These are phyloP conservation scores for Pseudofabraea citricarpa DNA, from an alignment of 2,329 filamentous ascomycete species.

Conservation along the genomic window DNA sequence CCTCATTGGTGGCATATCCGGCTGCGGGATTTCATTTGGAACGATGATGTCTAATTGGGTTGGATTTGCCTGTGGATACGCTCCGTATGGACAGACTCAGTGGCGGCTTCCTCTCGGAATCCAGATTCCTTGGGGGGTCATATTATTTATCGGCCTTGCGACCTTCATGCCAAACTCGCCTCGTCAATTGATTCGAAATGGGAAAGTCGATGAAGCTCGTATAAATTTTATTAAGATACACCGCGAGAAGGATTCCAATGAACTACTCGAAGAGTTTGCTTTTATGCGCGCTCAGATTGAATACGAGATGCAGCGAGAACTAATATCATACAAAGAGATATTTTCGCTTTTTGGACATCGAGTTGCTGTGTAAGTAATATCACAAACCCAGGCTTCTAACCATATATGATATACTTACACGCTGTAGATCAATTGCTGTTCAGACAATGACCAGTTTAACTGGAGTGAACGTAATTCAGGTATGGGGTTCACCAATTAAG, in stretches of 20 bases:
- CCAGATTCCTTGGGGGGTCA: constrained; percentile 50
- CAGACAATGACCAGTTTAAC: constrained; percentile 54
- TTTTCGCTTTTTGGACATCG: constrained; percentile 46
- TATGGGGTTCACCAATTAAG: constrained; percentile 13
- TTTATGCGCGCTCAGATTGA: constrained; percentile 50
- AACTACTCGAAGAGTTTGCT: constrained; percentile 45
- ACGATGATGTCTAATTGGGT: constrained; percentile 55
- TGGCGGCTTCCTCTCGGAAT: constrained; percentile 51
- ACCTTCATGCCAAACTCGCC: constrained; percentile 54
- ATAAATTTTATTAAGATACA: constrained; percentile 43
- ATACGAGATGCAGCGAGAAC: constrained; percentile 52
- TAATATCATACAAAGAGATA: constrained; percentile 46
- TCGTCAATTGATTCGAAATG: constrained; percentile 45
- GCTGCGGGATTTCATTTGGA: constrained; percentile 49
- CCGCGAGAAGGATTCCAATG: constrained; percentile 37
- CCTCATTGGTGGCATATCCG: constrained; percentile 31
- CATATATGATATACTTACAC: constrained; percentile 4
- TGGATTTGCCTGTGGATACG: constrained; percentile 48
- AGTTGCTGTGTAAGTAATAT: constrained; percentile 41
- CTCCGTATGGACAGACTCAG: constrained; percentile 45
- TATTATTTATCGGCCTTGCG: constrained; percentile 46
- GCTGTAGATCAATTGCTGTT: constrained; percentile 42
- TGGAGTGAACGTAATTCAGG: constrained; percentile 52
- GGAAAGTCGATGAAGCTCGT: constrained; percentile 42
- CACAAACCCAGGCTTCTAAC: no score